Evolutionary conservation across 2,329 filamentous ascomycete species (phyloP), one percentile per base, ranked within the genome.

Genomic region (Sporothrix inflata): DNA sequence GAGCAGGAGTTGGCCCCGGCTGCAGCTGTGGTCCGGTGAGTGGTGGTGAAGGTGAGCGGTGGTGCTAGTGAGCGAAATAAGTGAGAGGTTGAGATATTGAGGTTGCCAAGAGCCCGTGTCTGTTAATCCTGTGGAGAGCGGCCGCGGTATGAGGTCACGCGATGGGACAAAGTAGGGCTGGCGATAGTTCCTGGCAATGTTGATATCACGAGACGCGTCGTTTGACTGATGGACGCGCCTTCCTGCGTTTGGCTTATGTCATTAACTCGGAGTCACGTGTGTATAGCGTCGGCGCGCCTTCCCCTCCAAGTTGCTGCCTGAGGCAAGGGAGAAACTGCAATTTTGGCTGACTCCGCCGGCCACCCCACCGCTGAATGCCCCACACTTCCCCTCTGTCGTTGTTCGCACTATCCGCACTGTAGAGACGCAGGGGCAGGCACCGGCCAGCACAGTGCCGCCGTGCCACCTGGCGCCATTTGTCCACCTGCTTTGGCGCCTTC

Each of bases 291-390:
- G 12, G 5, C 11, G 42, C 14, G 14, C 47, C 1, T 38, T 40
- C 30, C 65, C 45, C 65, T 67, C 65, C 42, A 49, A 65, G 30
- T 45, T 38, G 14, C 40, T 65, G 61, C 72, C 69, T 73, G 34
- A 72, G 70, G 72, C 70, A 24, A 5, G 24, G 24, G 0, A 12
- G 21, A 55, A 65, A 21, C 1, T 40, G 51, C 49, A 60, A 53
- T 47, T 34, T 47, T 70, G 19, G 40, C 47, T 68, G 27, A 65
- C 53, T 73, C 68, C 55, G 49, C 51, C 40, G 38, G 24, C 65
- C 34, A 70, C 73, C 73, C 72, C 73, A 73, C 73, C 34, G 69
- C 30, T 27, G n/a, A 14, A 8, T 57, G 70, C 72, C 72, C 73
- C 71, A 72, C 72, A 70, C 49, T 24, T 57, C 38, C 61, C 60